Evolutionary conservation across 768 basidiomycete species (phyloP).

Genomic region (Clavaria fumosa): DNA sequence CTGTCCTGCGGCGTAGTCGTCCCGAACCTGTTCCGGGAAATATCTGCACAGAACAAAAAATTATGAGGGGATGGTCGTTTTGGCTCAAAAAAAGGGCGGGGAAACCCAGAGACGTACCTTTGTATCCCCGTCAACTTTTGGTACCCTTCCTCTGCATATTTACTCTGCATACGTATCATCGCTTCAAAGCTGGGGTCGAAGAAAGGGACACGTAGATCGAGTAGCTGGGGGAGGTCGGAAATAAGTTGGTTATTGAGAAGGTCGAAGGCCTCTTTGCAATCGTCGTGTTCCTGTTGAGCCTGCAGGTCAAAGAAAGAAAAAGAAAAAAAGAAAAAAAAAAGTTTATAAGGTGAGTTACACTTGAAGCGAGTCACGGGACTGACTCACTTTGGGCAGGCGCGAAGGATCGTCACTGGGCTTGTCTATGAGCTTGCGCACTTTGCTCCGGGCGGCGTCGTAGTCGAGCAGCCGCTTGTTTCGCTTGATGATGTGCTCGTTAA

Average conservation of each 20-base stretch:
- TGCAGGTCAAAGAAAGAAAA: slow-evolving; percentile 17
- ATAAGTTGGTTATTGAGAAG: slow-evolving; percentile 87
- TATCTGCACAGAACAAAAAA: slow-evolving; percentile 33
- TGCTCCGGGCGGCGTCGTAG: slow-evolving; percentile 86
- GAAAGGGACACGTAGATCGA: slow-evolving; percentile 93
- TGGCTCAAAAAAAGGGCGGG: no score
- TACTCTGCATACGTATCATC: slow-evolving; percentile 95
- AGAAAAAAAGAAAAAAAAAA: neutral
- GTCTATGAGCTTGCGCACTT: slow-evolving; percentile 74
- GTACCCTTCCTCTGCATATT: slow-evolving; percentile 62
- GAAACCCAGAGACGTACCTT: neutral
- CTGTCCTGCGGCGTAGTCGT: slow-evolving; percentile 95
- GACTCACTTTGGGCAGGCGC: slow-evolving; percentile 72
- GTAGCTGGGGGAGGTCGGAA: slow-evolving; percentile 75
- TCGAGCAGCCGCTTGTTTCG: slow-evolving; percentile 94
- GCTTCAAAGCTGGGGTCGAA: slow-evolving; percentile 98
- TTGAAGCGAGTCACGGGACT: no score
- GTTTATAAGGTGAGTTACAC: no score
- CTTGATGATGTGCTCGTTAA: slow-evolving; percentile 89
- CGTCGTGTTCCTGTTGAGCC: slow-evolving; percentile 95
- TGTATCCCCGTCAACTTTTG: slow-evolving; percentile 9
- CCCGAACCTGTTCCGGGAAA: slow-evolving; percentile 78
- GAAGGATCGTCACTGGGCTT: slow-evolving; percentile 91
- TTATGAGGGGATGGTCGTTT: neutral
- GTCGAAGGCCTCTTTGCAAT: slow-evolving; percentile 87